A percentile compares a stretch with the other conserved stretches of the same genome.
These are phyloP conservation scores for Ophiocordyceps unilateralis DNA, from an alignment of 2,329 filamentous ascomycete genomes.

Conservation along the genomic window DNA sequence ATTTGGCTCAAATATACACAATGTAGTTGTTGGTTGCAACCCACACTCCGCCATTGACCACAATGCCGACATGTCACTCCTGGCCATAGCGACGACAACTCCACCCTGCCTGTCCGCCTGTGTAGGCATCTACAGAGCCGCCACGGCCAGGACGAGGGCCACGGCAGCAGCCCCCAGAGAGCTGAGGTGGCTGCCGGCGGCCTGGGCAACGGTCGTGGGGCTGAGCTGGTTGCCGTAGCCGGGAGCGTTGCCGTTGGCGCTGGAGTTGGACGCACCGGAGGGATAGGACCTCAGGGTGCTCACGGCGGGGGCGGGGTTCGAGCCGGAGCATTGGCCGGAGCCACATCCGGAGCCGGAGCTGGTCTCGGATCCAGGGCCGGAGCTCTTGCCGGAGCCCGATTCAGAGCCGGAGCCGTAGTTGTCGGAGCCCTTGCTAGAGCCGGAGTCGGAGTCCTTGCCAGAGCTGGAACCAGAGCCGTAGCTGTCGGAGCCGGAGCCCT, in stretches of 20 bases:
- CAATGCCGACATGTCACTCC: no score
- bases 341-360: constrained; percentile 11
- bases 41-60: no score
- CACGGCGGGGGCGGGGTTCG: neutral
- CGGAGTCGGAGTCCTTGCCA: neutral
- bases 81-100: no score
- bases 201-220: neutral
- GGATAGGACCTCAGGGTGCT: neutral
- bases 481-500: neutral
- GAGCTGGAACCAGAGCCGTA: neutral
- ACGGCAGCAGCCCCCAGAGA: constrained; percentile 14
- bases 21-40: no score
- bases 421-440: no score
- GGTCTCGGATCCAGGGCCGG: constrained; percentile 4
- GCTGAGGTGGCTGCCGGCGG: constrained; percentile 10
- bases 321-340: constrained; percentile 4
- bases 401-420: neutral
- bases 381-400: constrained; percentile 3
- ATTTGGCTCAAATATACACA: no score
- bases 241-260: neutral
- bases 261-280: neutral
- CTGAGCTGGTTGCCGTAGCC: neutral
- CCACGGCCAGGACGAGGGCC: constrained; percentile 13
- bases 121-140: constrained; percentile 10
- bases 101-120: neutral